Evolutionary conservation across 2,329 filamentous ascomycete species (phyloP).

Genomic region (Colletotrichum truncatum): DNA sequence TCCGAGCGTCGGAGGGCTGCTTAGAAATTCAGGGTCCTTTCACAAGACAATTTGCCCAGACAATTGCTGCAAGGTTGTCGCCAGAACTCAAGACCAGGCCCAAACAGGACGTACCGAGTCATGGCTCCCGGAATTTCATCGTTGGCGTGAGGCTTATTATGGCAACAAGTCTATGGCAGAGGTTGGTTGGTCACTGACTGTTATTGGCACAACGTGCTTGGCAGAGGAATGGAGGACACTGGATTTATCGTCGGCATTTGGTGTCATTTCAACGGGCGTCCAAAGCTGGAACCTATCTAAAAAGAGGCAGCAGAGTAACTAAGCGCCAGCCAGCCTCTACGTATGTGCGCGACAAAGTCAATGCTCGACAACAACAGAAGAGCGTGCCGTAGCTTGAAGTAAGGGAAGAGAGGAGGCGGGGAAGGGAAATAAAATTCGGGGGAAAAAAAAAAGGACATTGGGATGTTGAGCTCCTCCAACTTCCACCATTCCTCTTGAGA

Average conservation of each 20-base stretch:
- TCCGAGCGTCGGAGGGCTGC: constrained; percentile 26
- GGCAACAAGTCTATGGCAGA: not conserved
- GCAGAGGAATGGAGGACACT: not conserved
- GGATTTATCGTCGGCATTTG: not conserved
- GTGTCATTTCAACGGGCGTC: not conserved
- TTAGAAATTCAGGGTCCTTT: constrained; percentile 29
- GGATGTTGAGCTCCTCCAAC: too few relatives aligned
- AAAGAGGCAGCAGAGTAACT: not conserved
- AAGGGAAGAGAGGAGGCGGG: too few relatives aligned
- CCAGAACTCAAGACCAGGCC: constrained; percentile 15
- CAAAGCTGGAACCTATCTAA: not conserved
- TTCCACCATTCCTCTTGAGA: too few relatives aligned
- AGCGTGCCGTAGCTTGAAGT: too few relatives aligned
- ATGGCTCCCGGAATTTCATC: constrained; percentile 20
- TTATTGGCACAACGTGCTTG: not conserved
- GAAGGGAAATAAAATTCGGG: too few relatives aligned
- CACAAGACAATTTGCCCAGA: constrained; percentile 5
- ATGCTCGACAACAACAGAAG: too few relatives aligned
- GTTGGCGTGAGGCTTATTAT: not conserved
- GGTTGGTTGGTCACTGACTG: not conserved
- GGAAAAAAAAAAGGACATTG: too few relatives aligned
- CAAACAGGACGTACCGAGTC: constrained; percentile 21
- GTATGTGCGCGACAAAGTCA: not conserved
- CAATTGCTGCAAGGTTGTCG: constrained; percentile 14
- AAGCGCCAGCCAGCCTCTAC: not conserved